These are phyloP conservation scores for Candida methanosorbosa DNA, from an alignment of 805 yeast genomes.

Conservation along the genomic window DNA sequence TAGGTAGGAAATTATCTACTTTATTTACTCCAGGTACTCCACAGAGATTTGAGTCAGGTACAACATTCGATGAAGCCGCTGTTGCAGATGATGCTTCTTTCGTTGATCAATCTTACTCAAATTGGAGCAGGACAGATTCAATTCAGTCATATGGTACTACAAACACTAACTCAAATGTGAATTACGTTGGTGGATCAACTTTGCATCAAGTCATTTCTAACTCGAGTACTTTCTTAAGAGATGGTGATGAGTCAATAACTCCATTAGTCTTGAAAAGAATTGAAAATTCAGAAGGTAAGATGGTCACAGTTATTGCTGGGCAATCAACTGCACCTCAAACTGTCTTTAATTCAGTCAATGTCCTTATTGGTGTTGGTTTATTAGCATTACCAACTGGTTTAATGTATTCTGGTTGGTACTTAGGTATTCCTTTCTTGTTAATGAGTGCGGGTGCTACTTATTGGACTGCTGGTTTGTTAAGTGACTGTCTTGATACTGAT, in stretches of 20 bases:
- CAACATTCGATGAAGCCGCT: constrained; percentile 27
- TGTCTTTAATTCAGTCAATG: constrained; percentile 56
- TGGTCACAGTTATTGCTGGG: constrained; percentile 67
- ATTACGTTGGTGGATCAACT: not conserved
- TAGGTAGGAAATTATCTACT: constrained; percentile 58
- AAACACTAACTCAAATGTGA: not conserved
- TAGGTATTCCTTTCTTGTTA: constrained; percentile 52
- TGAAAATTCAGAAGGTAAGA: constrained; percentile 63
- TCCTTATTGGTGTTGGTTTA: constrained; percentile 60
- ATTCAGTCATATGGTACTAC: constrained; percentile 22
- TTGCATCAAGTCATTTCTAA: constrained; percentile 1
- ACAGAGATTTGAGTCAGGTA: constrained; percentile 2
- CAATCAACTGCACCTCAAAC: constrained; percentile 75
- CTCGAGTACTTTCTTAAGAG: constrained; percentile 1
- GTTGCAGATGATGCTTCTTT: constrained; percentile 29
- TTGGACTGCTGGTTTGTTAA: constrained; percentile 68
- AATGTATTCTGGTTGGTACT: constrained; percentile 53
- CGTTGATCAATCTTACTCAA: constrained; percentile 22
- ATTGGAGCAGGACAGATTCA: constrained; percentile 18
- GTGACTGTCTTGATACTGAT: constrained; percentile 73
- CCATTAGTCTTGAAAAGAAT: constrained; percentile 51
- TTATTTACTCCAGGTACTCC: constrained; percentile 26
- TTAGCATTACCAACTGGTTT: constrained; percentile 60
- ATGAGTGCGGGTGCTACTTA: constrained; percentile 61
- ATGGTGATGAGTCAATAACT: constrained; percentile 29